Percentiles rank a stretch among this genome's conserved stretches.
Conservation (phyloP, 129 eudicot species). For the Logfia minima region DNA sequence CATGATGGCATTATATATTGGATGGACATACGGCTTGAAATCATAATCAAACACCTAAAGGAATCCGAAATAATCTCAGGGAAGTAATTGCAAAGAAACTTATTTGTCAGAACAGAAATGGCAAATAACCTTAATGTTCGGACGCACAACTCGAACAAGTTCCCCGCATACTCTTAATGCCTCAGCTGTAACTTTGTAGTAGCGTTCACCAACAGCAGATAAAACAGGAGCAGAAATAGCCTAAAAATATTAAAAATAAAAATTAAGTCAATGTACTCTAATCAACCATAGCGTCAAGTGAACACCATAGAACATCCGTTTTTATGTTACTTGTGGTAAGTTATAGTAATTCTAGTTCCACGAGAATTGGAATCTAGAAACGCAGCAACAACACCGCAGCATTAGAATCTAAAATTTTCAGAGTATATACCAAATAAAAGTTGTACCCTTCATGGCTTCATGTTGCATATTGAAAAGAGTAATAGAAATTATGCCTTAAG, state of each 20-base stretch:
- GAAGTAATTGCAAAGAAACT: background rate
- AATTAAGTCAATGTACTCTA: background rate
- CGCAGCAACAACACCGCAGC: background rate
- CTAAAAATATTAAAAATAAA: slow-evolving; percentile 32
- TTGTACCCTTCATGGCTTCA: background rate
- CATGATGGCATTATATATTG: slow-evolving; percentile 91
- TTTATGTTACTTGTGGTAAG: background rate
- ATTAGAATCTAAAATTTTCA: background rate
- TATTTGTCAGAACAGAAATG: background rate
- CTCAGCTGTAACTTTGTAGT: slow-evolving; percentile 98
- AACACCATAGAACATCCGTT: background rate
- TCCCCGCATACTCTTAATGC: slow-evolving; percentile 99
- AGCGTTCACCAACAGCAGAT: slow-evolving; percentile 95
- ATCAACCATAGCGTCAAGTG: background rate
- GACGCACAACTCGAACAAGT: slow-evolving; percentile 94
- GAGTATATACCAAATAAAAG: background rate
- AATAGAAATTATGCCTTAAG: slow-evolving; percentile 8
- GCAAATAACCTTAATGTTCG: slow-evolving; percentile 60
- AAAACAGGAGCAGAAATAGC: slow-evolving; percentile 86
- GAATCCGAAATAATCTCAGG: slow-evolving; percentile 22
- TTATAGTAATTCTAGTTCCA: background rate
- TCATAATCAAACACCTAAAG: slow-evolving; percentile 65
- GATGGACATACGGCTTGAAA: slow-evolving; percentile 88
- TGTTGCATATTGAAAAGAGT: background rate
- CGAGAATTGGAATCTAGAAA: background rate